Evolutionary conservation across 2,329 filamentous ascomycete genomes (phyloP).

Genomic region (Chrysoporthe cubensis): DNA sequence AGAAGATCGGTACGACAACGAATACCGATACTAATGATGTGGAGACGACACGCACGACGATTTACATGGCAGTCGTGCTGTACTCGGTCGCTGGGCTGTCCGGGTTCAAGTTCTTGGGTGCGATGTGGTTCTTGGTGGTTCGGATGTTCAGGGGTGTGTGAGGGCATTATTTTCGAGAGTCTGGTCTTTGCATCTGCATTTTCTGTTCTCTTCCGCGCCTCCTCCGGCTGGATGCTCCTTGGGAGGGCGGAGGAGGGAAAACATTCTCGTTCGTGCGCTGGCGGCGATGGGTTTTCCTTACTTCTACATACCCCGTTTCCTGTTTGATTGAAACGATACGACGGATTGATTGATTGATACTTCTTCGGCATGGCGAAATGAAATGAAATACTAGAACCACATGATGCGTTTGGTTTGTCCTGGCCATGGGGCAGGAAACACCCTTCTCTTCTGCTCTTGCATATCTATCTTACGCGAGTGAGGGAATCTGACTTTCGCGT

Average conservation of each 20-base stretch:
- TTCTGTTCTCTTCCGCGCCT: background rate
- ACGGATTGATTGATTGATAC: slow-evolving; percentile 9
- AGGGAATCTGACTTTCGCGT: background rate
- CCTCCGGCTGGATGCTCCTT: background rate
- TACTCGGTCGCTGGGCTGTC: slow-evolving; percentile 88
- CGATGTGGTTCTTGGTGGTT: slow-evolving; percentile 89
- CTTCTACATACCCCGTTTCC: slow-evolving; percentile 10
- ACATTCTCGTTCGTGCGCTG: slow-evolving; percentile 15
- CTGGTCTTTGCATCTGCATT: background rate
- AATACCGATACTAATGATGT: slow-evolving; percentile 39
- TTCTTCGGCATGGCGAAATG: slow-evolving; percentile 19
- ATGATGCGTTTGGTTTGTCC: background rate
- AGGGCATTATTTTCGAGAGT: background rate
- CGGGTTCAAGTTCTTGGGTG: slow-evolving; percentile 84
- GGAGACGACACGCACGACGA: slow-evolving; percentile 60
- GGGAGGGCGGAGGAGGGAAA: background rate
- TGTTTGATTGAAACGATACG: slow-evolving; percentile 7
- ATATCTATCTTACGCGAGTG: background rate
- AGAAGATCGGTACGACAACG: slow-evolving; percentile 55
- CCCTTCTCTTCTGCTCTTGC: background rate
- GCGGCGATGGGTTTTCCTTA: slow-evolving; percentile 7
- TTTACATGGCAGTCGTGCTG: slow-evolving; percentile 85
- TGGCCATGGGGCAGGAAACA: background rate
- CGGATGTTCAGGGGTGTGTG: slow-evolving; percentile 78
- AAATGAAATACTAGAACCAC: slow-evolving; percentile 5